Evolutionary conservation across 1,139 yeast species (phyloP), one percentile per base, ranked within the genome.

Genomic region (Arxiozyma heterogenica): DNA sequence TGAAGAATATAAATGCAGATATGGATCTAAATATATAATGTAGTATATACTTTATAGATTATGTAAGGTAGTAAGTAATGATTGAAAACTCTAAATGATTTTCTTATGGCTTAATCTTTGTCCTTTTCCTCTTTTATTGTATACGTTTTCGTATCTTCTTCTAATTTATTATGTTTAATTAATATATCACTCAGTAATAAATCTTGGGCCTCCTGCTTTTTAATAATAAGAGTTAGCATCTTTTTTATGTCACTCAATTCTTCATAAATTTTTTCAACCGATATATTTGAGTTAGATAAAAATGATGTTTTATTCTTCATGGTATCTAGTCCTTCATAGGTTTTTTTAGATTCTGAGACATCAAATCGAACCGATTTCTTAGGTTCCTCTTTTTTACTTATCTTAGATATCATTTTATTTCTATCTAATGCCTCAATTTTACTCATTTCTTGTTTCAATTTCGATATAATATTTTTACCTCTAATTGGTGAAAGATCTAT

Each of bases 331-430:
- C 53, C 53, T 8, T 44, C 47, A 17, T 20, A 12, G 1, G 12
- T 17, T 45, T 27, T 17, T 21, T 3, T 20, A 5, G 44, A 50
- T 20, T 46, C 43, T 20, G 62, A 59, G 21, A 60, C 20, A 44
- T 56, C 53, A 45, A 60, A 60, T 42, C 57, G 59, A 4, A 61
- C 64, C 6, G 54, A 54, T 50, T 59, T 61, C 41, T 56, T 56
- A 25, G n/a, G 21, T 25, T 23, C 46, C 6, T 9, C 8, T 25
- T 50, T 44, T 34, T 30, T 30, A 38, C 56, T 54, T 9, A 57
- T 58, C 20, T 63, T 63, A 4, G 64, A 54, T 3, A 52, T 53
- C 22, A 57, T 49, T 50, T 62, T 25, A 20, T 34, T 22, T 21
- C 21, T 27, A 27, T 41, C 53, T 4, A 51, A 18, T 30, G 41